phyloP scores from a whole-genome alignment of 2,329 filamentous ascomycete species.

The Penicillium capsulatum region DNA sequence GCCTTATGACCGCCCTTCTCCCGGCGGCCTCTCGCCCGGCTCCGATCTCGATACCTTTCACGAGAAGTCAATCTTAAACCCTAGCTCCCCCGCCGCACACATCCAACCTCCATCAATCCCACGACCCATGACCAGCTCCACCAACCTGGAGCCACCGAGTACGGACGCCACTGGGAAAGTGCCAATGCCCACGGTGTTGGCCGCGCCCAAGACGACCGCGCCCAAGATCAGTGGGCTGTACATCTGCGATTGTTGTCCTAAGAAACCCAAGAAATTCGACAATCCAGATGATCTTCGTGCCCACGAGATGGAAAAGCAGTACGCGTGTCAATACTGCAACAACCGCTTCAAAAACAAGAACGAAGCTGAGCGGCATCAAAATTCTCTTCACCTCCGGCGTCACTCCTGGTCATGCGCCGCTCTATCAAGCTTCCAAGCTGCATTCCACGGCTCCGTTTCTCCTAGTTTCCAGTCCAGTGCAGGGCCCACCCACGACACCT shows the following conservation, averaged over 20 bases:
- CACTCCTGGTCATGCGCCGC: slow-evolving; percentile 98
- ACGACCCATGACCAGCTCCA: slow-evolving; percentile 34
- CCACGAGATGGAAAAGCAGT: slow-evolving; percentile 94
- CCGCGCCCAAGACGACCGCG: slow-evolving; percentile 31
- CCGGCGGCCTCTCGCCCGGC: slow-evolving; percentile 56
- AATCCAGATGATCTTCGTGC: slow-evolving; percentile 72
- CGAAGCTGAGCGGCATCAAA: slow-evolving; percentile 92
- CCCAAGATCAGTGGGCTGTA: slow-evolving; percentile 55
- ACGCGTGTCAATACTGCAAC: slow-evolving; percentile 84
- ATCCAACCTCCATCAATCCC: slow-evolving; percentile 32
- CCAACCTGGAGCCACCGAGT: slow-evolving; percentile 39
- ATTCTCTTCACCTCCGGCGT: slow-evolving; percentile 83
- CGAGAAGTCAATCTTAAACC: slow-evolving; percentile 47
- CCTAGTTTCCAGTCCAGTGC: slow-evolving; percentile 32
- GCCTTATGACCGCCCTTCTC: slow-evolving; percentile 59
- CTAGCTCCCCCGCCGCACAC: slow-evolving; percentile 47
- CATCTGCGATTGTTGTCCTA: slow-evolving; percentile 92
- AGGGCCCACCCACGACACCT: slow-evolving; percentile 60
- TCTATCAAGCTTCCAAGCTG: slow-evolving; percentile 68
- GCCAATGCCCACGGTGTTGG: slow-evolving; percentile 39
- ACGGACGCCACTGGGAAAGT: slow-evolving; percentile 45
- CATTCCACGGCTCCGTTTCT: slow-evolving; percentile 75
- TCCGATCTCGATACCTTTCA: slow-evolving; percentile 53
- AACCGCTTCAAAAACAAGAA: slow-evolving; percentile 99
- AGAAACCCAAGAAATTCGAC: slow-evolving; percentile 95